Base-by-base conservation (phyloP, 106 monocot genomes). In the Acanthochlamys bracteata region DNA sequence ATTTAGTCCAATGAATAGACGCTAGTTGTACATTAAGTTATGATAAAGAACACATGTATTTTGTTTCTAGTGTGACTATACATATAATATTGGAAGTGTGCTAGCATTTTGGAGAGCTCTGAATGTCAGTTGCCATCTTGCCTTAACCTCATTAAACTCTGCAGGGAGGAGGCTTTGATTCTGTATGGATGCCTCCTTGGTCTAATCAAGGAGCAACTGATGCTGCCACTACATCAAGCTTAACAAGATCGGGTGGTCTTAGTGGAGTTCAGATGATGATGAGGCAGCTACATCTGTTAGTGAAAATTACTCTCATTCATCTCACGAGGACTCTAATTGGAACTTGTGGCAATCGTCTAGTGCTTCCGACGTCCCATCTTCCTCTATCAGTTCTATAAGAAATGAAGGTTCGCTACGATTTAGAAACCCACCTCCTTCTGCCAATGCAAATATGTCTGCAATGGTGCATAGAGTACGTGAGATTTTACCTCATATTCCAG, bases 191-290 rank as follows among this genome's bases (percentile, higher is more conserved):
- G 10, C 64, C 81, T 39, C 77, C 83, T 23, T 82, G 84, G 86
- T 64, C 82, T n/a, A 77, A 63, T 33, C 46, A 78, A 20, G 76
- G 71, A 65, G 63, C 22, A 55, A 55, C 57, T 20, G 91, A 88
- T 57, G 76, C 54, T 68, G 82, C 85, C 10, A 77, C 88, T 49
- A 73, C 92, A 39, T 88, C 98, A 16, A 53, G 25, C 25, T 65
- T 78, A 25, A 63, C 78, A 17, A 70, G 76, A 55, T 77, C 96
- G 19, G 79, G 63, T 53, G 81, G 98, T 19, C 74, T 98, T 21
- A 80, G 66, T 74, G 79, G 98, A 52, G 85, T 98, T 10, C 92
- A 92, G 75, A 65, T 91, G 85, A 98, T 98, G 92, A 89, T 98
- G 88, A 85, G 98, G 67, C 98, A 92, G 63, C 69, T 98, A 17